Evolutionary conservation across 2,329 filamentous ascomycete species (phyloP).

Genomic region (Zelopaecilomyces penicillatus): DNA sequence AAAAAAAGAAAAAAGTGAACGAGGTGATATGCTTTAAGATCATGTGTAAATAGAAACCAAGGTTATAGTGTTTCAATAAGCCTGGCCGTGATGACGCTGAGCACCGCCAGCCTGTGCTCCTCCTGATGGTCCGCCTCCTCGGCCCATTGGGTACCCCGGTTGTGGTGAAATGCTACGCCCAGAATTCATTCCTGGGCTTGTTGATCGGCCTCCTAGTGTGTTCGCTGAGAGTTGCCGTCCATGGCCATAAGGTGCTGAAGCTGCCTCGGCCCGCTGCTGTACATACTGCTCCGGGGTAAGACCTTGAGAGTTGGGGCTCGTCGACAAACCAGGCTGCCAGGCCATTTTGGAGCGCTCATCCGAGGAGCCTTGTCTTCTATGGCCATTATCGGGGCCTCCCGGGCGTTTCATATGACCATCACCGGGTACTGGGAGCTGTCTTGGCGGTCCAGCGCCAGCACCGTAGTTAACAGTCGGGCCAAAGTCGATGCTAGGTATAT

Average conservation of each 20-base stretch:
- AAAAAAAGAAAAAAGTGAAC: conserved; percentile 4
- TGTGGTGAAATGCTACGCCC: conserved; percentile 19
- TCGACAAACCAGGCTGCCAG: conserved; percentile 67
- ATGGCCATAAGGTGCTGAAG: conserved; percentile 50
- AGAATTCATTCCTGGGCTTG: conserved; percentile 21
- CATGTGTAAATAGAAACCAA: conserved; percentile 10
- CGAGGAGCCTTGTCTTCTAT: conserved; percentile 40
- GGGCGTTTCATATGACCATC: conserved; percentile 15
- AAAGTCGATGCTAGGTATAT: conserved; percentile 73
- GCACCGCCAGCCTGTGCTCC: conserved; percentile 16
- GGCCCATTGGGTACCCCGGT: conserved; percentile 19
- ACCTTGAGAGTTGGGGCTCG: conserved; percentile 38
- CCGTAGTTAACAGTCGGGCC: conserved; percentile 70
- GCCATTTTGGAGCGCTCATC: conserved; percentile 53
- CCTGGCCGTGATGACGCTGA: conserved; percentile 29
- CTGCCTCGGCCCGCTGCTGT: conserved; percentile 58
- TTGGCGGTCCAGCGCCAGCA: conserved; percentile 23
- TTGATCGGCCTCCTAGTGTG: conserved; percentile 22
- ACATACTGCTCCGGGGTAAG: conserved; percentile 78
- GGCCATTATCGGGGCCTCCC: conserved; percentile 18
- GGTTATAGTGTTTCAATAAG: conserved; percentile 18
- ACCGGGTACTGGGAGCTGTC: conserved; percentile 18
- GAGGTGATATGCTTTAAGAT: not conserved
- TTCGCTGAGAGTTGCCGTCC: conserved; percentile 50
- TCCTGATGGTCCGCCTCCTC: conserved; percentile 15